Conservation (phyloP, 2,329 filamentous ascomycete genomes). For the Ilyonectria robusta region DNA sequence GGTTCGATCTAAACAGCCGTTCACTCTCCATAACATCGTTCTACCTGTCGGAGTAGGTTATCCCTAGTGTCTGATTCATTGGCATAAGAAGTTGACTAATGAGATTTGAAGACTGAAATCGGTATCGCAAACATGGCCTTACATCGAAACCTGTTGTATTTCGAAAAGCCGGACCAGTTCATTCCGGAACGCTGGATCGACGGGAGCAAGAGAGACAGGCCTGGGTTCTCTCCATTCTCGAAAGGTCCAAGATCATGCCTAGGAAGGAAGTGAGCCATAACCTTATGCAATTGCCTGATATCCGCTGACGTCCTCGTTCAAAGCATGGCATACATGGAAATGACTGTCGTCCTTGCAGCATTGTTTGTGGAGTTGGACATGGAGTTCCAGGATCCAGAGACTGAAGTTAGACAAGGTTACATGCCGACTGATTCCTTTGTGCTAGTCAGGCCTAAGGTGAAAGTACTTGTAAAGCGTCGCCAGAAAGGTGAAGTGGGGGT, state of each 20-base stretch:
- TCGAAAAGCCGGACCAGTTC: neutral
- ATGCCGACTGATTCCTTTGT: constrained; percentile 1
- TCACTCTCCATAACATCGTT: neutral
- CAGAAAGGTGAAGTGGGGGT: neutral
- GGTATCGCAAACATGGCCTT: neutral
- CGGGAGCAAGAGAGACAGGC: neutral
- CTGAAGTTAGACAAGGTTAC: neutral
- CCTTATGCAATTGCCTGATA: neutral
- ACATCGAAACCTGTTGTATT: neutral
- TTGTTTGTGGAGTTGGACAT: neutral
- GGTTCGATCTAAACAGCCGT: neutral
- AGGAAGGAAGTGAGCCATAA: neutral
- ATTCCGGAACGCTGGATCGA: neutral
- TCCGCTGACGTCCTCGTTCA: neutral
- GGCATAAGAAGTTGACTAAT: neutral
- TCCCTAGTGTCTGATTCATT: neutral
- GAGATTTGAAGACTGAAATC: neutral
- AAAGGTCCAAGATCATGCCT: constrained; percentile 6
- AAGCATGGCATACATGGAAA: constrained; percentile 10
- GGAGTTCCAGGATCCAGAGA: neutral
- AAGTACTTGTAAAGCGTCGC: neutral
- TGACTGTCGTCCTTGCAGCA: neutral
- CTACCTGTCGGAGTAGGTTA: neutral
- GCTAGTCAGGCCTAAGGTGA: neutral
- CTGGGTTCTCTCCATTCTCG: neutral